Conservation (phyloP, 2,329 filamentous ascomycete genomes). For the Camillea tinctor region DNA sequence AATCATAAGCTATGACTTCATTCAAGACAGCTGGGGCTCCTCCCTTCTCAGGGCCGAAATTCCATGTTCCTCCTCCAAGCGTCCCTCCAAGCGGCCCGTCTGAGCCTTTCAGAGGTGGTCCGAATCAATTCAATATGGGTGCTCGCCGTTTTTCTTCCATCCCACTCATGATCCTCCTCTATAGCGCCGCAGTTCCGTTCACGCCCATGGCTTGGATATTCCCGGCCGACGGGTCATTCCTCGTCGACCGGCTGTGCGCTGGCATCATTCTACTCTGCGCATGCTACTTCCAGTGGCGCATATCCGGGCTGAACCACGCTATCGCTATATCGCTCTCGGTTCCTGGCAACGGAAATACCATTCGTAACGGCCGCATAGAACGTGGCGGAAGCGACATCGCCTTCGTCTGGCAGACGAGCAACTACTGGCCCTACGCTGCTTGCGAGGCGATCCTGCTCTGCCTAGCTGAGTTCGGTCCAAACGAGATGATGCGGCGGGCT, state of each 20-base stretch:
- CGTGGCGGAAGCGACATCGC: not conserved
- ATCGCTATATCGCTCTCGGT: conserved; percentile 13
- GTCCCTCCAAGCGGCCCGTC: not conserved
- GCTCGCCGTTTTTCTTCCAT: conserved; percentile 15
- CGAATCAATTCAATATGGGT: conserved; percentile 5
- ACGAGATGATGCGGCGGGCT: conserved; percentile 16
- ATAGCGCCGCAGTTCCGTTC: conserved; percentile 22
- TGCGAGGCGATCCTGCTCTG: conserved; percentile 19
- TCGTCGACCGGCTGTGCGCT: conserved; percentile 44
- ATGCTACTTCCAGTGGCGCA: conserved; percentile 29
- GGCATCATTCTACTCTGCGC: conserved; percentile 36
- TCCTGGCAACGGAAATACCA: not conserved
- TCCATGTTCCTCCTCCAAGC: too few relatives aligned
- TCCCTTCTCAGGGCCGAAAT: not conserved
- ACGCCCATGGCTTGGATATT: conserved; percentile 17
- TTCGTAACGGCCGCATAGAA: conserved; percentile 19
- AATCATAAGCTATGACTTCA: not conserved
- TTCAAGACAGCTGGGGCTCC: not conserved
- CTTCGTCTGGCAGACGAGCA: conserved; percentile 20
- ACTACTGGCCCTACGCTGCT: conserved; percentile 20
- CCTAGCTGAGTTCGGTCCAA: conserved; percentile 21
- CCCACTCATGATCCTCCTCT: conserved; percentile 18
- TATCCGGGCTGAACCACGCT: conserved; percentile 13
- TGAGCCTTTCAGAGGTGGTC: conserved; percentile 5
- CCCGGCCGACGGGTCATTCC: conserved; percentile 36